Percentiles rank a stretch among this genome's conserved stretches.
phyloP scores from a whole-genome alignment of 2,329 filamentous ascomycete species.

The Trichoderma sp. region DNA sequence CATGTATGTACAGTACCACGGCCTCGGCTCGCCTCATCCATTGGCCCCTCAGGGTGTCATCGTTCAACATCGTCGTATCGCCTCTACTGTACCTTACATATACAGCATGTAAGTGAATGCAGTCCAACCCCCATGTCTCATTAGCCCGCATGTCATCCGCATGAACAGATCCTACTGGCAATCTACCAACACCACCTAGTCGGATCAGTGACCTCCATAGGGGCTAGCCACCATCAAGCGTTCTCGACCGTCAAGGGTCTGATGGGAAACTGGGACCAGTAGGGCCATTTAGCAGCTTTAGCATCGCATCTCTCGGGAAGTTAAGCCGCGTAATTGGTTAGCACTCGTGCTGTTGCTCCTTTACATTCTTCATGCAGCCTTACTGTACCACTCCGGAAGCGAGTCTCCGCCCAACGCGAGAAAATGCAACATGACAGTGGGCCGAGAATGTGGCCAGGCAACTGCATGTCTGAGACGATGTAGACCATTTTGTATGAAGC shows the following conservation, averaged over 20 bases:
- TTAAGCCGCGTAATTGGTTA: background rate
- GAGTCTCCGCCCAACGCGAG: background rate
- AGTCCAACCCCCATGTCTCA: background rate
- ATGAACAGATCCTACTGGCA: constrained; percentile 5
- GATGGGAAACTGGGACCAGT: background rate
- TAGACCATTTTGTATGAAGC: background rate
- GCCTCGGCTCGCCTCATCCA: too few relatives aligned
- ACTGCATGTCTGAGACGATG: background rate
- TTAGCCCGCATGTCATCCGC: background rate
- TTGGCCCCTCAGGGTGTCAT: background rate
- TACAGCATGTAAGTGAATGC: background rate
- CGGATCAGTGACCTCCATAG: background rate
- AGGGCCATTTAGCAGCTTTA: background rate
- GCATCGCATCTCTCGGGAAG: background rate
- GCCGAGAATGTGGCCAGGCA: background rate
- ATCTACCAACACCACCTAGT: background rate
- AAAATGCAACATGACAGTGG: background rate
- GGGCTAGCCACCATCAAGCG: background rate
- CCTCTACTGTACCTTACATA: background rate
- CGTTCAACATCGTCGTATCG: background rate
- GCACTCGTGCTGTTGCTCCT: background rate
- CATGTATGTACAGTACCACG: too few relatives aligned
- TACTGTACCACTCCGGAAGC: background rate
- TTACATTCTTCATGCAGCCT: background rate
- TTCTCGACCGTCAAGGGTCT: background rate